Evolutionary conservation across 2,329 filamentous ascomycete species (phyloP).

Genomic region (Fusarium xylarioides): DNA sequence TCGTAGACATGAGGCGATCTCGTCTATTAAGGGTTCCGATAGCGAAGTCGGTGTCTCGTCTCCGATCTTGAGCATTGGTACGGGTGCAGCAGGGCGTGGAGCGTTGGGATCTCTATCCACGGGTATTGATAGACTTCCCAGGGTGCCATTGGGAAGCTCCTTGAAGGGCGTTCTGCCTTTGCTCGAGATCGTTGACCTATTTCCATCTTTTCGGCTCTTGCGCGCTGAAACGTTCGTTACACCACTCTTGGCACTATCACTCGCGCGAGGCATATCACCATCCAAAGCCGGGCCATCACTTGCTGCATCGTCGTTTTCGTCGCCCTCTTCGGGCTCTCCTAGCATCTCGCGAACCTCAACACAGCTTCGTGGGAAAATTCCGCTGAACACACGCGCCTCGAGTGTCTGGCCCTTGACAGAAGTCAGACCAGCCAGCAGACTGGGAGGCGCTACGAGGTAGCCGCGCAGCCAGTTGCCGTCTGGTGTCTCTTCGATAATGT

Average conservation of each 20-base stretch:
- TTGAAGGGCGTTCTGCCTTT: slow-evolving; percentile 45
- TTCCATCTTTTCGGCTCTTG: slow-evolving; percentile 49
- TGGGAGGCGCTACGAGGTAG: slow-evolving; percentile 94
- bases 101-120: slow-evolving; percentile 70
- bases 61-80: slow-evolving; percentile 97
- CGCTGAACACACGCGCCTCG: slow-evolving; percentile 96
- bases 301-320: slow-evolving; percentile 52
- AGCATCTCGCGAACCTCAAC: slow-evolving; percentile 95
- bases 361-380: slow-evolving; percentile 94
- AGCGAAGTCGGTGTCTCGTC: slow-evolving; percentile 93
- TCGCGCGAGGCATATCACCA: slow-evolving; percentile 45
- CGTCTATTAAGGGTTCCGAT: slow-evolving; percentile 92
- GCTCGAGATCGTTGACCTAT: slow-evolving; percentile 35
- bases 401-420: slow-evolving; percentile 91
- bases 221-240: slow-evolving; percentile 51
- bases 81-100: slow-evolving; percentile 86
- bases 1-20: slow-evolving; percentile 94
- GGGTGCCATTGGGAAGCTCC: slow-evolving; percentile 52
- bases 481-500: slow-evolving; percentile 96
- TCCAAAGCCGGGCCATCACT: slow-evolving; percentile 47
- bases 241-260: slow-evolving; percentile 65
- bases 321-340: slow-evolving; percentile 72
- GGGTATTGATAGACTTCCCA: slow-evolving; percentile 57
- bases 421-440: slow-evolving; percentile 88
- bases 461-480: slow-evolving; percentile 94